Percentiles rank a stretch among this genome's conserved stretches.
Conservation (phyloP, 2,329 filamentous ascomycete species). For the Ceratocystis variospora region DNA sequence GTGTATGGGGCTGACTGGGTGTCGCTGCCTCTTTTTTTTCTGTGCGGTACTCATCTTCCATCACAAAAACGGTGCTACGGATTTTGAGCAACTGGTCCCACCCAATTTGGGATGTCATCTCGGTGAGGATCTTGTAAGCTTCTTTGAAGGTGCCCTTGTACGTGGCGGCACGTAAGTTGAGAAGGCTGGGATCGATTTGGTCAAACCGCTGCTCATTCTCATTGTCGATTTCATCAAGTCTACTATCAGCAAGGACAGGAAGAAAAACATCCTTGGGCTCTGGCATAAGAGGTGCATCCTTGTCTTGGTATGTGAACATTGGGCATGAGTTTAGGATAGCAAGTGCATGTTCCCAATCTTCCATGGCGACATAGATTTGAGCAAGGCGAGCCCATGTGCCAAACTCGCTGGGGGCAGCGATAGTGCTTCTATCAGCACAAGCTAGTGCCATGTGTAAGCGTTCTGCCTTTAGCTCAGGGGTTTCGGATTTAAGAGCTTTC, state of each 20-base stretch:
- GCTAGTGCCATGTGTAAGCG: constrained; percentile 76
- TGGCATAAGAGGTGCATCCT: constrained; percentile 87
- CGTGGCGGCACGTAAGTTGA: constrained; percentile 71
- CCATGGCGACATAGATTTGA: constrained; percentile 83
- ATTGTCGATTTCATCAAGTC: constrained; percentile 92
- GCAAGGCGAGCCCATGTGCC: constrained; percentile 89
- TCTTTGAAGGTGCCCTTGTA: constrained; percentile 95
- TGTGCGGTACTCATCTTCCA: constrained; percentile 95
- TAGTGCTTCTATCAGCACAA: constrained; percentile 85
- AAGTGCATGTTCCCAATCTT: constrained; percentile 92
- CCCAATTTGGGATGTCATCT: constrained; percentile 91
- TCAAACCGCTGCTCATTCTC: constrained; percentile 73
- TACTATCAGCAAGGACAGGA: constrained; percentile 74
- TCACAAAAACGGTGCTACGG: constrained; percentile 93
- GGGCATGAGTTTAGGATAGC: constrained; percentile 95
- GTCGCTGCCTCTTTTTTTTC: constrained; percentile 54
- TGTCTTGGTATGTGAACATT: constrained; percentile 99
- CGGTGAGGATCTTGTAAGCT: constrained; percentile 84
- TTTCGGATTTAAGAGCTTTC: constrained; percentile 52
- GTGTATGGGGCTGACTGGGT: constrained; percentile 35
- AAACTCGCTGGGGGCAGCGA: constrained; percentile 92
- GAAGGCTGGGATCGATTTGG: constrained; percentile 71
- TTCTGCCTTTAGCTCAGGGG: constrained; percentile 44
- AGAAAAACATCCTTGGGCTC: constrained; percentile 79
- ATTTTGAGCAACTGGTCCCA: constrained; percentile 95